Conservation (phyloP, 371 early-diverging fungal genomes). For the Apophysomyces sp. region DNA sequence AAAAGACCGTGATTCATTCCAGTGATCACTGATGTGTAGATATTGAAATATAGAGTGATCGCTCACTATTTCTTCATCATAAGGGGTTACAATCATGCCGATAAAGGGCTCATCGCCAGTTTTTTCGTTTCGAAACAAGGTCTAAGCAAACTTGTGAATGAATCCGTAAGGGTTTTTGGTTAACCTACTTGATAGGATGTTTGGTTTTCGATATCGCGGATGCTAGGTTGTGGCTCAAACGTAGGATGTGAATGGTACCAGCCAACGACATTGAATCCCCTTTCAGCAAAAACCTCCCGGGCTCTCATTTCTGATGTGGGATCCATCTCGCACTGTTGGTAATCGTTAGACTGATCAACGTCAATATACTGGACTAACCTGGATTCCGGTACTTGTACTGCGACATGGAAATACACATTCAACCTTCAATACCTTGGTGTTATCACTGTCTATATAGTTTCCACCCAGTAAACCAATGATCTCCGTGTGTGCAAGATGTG, state of each 20-base stretch:
- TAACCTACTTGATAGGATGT: conserved; percentile 65
- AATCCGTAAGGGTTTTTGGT: neutral
- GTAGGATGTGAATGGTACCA: conserved; percentile 94
- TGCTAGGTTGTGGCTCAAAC: conserved; percentile 80
- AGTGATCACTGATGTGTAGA: conserved; percentile 48
- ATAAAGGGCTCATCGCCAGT: conserved; percentile 81
- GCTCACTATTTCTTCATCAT: conserved; percentile 52
- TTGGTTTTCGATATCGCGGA: conserved; percentile 85
- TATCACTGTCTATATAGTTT: conserved; percentile 28
- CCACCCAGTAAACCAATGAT: conserved; percentile 88
- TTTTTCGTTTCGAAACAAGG: conserved; percentile 58
- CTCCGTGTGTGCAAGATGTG: conserved; percentile 82
- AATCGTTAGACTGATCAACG: neutral
- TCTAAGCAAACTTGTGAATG: conserved; percentile 21
- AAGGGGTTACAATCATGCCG: conserved; percentile 79
- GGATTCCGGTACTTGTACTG: conserved; percentile 69
- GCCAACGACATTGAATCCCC: conserved; percentile 79
- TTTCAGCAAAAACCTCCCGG: conserved; percentile 66
- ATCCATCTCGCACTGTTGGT: conserved; percentile 49
- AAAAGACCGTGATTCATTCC: conserved; percentile 43
- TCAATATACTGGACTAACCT: conserved; percentile 34
- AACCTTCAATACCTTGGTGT: conserved; percentile 51
- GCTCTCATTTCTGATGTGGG: conserved; percentile 81
- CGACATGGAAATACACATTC: conserved; percentile 62
- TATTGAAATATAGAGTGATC: conserved; percentile 62